Evolutionary conservation across 192 early-diverging fungal species (phyloP).

Genomic region (Helicostylum pulchrum): DNA sequence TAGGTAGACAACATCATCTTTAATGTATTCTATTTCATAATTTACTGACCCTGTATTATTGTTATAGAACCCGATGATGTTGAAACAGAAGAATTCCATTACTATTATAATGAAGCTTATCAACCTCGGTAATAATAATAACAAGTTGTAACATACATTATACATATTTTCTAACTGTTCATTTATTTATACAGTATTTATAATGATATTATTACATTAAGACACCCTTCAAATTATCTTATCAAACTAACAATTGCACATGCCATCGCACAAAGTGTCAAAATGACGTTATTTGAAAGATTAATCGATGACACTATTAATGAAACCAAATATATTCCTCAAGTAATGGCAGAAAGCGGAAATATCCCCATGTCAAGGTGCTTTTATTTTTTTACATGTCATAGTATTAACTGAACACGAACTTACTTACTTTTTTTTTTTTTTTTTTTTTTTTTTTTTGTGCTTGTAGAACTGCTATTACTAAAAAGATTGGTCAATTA

Average conservation of each 20-base stretch:
- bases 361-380: conserved; percentile 86
- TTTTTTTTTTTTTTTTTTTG: too few species aligned
- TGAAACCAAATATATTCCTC: conserved; percentile 84
- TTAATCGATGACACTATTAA: conserved; percentile 92
- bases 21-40: too few species aligned
- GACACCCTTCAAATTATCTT: conserved; percentile 75
- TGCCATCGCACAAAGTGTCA: conserved; percentile 92
- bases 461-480: conserved; percentile 74
- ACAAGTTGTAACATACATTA: too few species aligned
- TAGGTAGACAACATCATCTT: conserved; percentile 33
- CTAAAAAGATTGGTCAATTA: conserved; percentile 92
- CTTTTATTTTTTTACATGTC: too few species aligned
- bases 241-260: conserved; percentile 94
- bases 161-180: too few species aligned
- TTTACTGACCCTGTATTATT: neutral
- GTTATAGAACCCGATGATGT: conserved; percentile 60
- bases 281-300: conserved; percentile 89
- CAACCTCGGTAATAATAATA: conserved; percentile 47
- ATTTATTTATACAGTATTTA: conserved; percentile 64
- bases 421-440: neutral
- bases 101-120: conserved; percentile 66
- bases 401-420: neutral
- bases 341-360: conserved; percentile 90
- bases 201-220: conserved; percentile 86
- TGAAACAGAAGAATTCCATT: conserved; percentile 80